Base-by-base conservation (phyloP, 768 basidiomycete genomes). In the Sporobolomyces phaffii region DNA sequence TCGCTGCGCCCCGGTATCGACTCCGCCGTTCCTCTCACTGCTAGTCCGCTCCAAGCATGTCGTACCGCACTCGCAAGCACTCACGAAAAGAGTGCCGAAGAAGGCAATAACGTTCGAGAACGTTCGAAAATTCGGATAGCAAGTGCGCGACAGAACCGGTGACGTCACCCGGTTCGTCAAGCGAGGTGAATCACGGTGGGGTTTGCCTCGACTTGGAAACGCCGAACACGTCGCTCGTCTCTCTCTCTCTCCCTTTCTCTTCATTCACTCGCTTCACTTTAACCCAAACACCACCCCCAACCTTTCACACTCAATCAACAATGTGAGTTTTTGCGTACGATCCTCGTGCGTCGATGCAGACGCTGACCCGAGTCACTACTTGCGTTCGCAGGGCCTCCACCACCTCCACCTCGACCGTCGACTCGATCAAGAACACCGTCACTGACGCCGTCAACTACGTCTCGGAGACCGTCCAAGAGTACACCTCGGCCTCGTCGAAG, bases 381-480 rank as follows among this genome's bases (percentile, higher is more conserved):
- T 13, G 7, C 34, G 34, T 31, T n/a, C 31, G n/a, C n/a, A 61
- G 63, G 68, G 58, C 68, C 48, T 61, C 62, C 24, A 60, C 52
- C 59, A 56, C 59, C 49, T 38, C 53, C 29, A 50, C n/a, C 31
- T 49, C 58, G 14, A 57, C 68, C 59, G n/a, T 17, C 48, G 52
- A 49, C 18, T 50, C 58, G 31, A 60, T 69, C 62, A 51, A 13
- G 29, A 56, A 64, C 68, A 61, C 63, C 44, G 49, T 61, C 45
- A 48, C 36, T 5, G 54, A 47, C 47, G 51, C 50, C 38, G 53
- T 31, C 40, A 58, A 50, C 43, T 65, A 65, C 69, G 69, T 60
- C n/a, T 36, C 56, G 26, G 64, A 70, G 61, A 65, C 61, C 14
- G 69, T 56, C 50, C 41, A 65, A 53, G 63, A 70, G 64, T 40